Evolutionary conservation across 164 flowering plant genomes (phyloP), one percentile per base, ranked within the genome.

Genomic region (Magnolia kwangsiensis): DNA sequence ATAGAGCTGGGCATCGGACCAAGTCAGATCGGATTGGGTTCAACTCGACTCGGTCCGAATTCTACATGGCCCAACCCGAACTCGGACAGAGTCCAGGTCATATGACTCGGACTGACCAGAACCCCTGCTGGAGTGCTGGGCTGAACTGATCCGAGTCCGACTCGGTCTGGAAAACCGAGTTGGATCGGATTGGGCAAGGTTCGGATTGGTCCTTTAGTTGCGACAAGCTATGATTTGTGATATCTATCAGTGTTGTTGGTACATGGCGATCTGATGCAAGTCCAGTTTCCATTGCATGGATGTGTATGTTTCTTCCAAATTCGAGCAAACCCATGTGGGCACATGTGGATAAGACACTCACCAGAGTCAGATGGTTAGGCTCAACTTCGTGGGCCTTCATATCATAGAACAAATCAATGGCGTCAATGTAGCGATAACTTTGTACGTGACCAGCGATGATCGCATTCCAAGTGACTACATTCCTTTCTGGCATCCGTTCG

Each of bases 381-480:
- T 73, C 73, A 24, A 37, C 18, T 1, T 59, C 67, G 19, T 51
- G 59, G 1, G 76, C 70, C 73, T 37, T 74, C 87, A 85, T 83
- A 55, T 80, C 74, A 1, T 63, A 51, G 78, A 86, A 86, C 71
- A 85, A 45, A 63, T 68, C 73, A 49, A 84, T 5, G 45, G 77
- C 84, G 19, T 83, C 72, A 0, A 11, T 8, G 71, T 70, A 74
- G 24, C 64, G 81, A 21, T 76, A 72, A 50, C 13, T 63, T 29
- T 70, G 73, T 45, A 82, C 31, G 70, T 79, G 83, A 0, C 87
- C 89, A 4, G 64, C 67, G 2, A 87, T 73, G 82, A 85, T 75
- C 0, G 86, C 74, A 65, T 87, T 87, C 85, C 84, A 87, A 20
- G 87, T 77, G 8, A 85, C 55, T 19, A 82, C 77, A 76, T 75